phyloP scores from a whole-genome alignment of 1,284 basidiomycete genomes.

The Wallemia hederae region DNA sequence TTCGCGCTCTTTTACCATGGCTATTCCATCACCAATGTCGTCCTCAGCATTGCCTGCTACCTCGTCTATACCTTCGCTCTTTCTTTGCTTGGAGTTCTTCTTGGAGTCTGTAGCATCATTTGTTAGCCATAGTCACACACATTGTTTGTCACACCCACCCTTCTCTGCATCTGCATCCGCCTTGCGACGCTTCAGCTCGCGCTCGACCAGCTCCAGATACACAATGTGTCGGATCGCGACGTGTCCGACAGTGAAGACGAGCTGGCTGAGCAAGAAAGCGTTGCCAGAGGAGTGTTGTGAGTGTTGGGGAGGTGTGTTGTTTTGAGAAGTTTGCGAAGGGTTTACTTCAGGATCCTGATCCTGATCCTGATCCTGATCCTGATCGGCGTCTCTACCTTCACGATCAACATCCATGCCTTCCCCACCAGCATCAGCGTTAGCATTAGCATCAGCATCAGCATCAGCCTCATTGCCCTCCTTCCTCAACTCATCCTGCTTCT shows the following conservation, averaged over 20 bases:
- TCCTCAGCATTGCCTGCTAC: slow-evolving; percentile 95
- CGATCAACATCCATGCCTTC: slow-evolving; percentile 3
- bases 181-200: slow-evolving; percentile 88
- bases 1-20: slow-evolving; percentile 55
- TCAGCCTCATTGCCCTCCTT: slow-evolving; percentile 1
- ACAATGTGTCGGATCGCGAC: slow-evolving; percentile 94
- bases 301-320: not conserved
- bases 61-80: slow-evolving; percentile 72
- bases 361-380: not conserved
- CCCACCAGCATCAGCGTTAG: slow-evolving; percentile 5
- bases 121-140: not conserved
- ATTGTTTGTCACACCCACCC: slow-evolving; percentile 22
- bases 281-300: slow-evolving; percentile 24
- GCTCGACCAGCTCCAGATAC: slow-evolving; percentile 82
- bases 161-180: slow-evolving; percentile 55
- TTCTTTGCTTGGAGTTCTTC: slow-evolving; percentile 9
- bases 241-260: slow-evolving; percentile 81
- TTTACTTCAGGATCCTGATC: not conserved
- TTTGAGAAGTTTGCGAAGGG: not conserved
- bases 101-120: slow-evolving; percentile 1
- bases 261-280: slow-evolving; percentile 60
- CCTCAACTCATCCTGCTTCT: not conserved
- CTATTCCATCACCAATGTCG: slow-evolving; percentile 79
- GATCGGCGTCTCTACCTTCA: too few species aligned
- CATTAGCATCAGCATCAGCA: slow-evolving; percentile 7